Evolutionary conservation across 2,329 filamentous ascomycete species (phyloP).

Genomic region (Epichloe uncinata): DNA sequence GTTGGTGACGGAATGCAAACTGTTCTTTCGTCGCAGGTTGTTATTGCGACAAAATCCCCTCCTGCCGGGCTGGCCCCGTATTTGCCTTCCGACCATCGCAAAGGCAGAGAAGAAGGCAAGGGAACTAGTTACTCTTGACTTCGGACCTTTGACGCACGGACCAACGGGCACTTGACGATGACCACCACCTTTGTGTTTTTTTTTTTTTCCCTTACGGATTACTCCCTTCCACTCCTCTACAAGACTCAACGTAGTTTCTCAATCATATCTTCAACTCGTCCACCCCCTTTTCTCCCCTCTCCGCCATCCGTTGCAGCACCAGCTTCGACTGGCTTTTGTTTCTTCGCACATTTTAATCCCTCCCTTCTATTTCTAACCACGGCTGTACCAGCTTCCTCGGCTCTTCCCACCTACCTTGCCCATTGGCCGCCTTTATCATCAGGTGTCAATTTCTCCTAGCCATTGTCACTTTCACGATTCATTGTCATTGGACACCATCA

Average conservation of each 20-base stretch:
- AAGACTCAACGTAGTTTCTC: constrained; percentile 4
- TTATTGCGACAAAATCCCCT: neutral
- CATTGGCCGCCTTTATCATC: constrained; percentile 6
- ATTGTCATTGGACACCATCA: neutral
- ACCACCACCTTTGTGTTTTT: constrained; percentile 6
- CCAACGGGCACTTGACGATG: constrained; percentile 9
- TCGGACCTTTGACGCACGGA: constrained; percentile 5
- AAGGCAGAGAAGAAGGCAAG: too few species aligned
- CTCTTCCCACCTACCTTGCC: neutral
- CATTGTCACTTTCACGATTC: neutral
- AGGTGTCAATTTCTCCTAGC: constrained; percentile 5
- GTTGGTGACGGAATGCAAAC: too few species aligned
- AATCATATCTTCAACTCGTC: constrained; percentile 4
- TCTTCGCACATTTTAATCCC: constrained; percentile 5
- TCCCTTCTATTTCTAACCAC: constrained; percentile 3
- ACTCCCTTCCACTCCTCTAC: constrained; percentile 4
- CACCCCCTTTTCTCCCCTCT: constrained; percentile 5
- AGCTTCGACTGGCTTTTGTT: constrained; percentile 5
- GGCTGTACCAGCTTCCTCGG: constrained; percentile 1
- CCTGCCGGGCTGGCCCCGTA: neutral
- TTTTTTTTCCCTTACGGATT: constrained; percentile 6
- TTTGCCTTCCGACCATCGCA: constrained; percentile 7
- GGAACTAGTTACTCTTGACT: too few species aligned
- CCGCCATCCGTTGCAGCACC: constrained; percentile 2
- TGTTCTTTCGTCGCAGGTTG: neutral